Evolutionary conservation across 208 protist species (phyloP), one percentile per base, ranked within the genome.

Genomic region (Acanthamoeba divionensis): DNA sequence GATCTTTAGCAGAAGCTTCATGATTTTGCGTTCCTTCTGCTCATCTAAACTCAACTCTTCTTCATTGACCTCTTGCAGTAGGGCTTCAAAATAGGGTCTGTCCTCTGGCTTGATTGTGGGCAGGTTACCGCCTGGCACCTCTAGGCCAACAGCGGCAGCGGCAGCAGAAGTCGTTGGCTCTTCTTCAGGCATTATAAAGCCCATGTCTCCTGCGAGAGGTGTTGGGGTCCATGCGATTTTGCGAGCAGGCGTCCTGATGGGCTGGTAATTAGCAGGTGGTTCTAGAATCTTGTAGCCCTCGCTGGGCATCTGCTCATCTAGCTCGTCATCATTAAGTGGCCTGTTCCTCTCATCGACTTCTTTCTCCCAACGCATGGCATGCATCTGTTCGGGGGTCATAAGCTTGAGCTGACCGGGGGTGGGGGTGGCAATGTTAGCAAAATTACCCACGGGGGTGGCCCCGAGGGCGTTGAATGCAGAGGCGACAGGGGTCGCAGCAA

Each of bases 1-100:
- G 60, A 99, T 96, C 90, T 98, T 98, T 47, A 99, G 97, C 18
- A 99, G 94, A 60, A 99, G 96, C 90, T 97, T 98, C 97, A 99
- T 99, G 63, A 99, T 97, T 55, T 97, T 95, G 63, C 98, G 96
- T 44, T 99, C 97, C 26, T 98, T 98, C 15, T 96, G 90, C 85
- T 98, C 94, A 45, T 98, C 96, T 31, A 96, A 93, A 21, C 95
- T 95, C 44, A 99, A 96, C 48, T 95, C 91, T 6, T 91, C 87
- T 48, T 97, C 96, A 47, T 98, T 93, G 15, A 94, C 93, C 60
- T 97, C 97, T 50, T 96, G 96, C 21, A 99, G 95, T 48, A 99
- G 94, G 73, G 97, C 96, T 52, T 95, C 95, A 91, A 99, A 99
- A 75, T 98, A 97, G 55, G 97, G 95, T 29, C 97, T 97, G 93